Percentiles rank a stretch among this genome's conserved stretches.
Evolutionary conservation across 23 red algal species (phyloP).

Genomic region (Pyropia haitanensis): DNA sequence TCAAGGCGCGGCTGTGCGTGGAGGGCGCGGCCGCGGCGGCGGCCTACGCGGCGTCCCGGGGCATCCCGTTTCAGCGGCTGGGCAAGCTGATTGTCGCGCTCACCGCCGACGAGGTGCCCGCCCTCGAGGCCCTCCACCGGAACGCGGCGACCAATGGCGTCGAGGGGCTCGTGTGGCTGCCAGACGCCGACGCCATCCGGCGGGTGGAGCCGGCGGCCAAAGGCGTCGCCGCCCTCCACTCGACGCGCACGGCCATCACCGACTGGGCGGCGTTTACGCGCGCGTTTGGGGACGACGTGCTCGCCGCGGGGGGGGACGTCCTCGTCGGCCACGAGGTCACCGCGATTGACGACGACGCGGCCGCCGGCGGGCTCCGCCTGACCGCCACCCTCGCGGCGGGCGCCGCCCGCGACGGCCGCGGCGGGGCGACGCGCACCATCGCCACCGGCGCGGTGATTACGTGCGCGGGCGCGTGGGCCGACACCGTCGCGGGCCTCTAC

Average conservation of each 20-base stretch:
- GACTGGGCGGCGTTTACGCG: slow-evolving; percentile 48
- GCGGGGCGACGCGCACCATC: slow-evolving; percentile 1
- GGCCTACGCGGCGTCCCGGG: slow-evolving; percentile 20
- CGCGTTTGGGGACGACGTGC: slow-evolving; percentile 36
- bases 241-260: slow-evolving; percentile 63
- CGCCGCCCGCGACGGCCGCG: not conserved
- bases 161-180: slow-evolving; percentile 27
- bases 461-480: slow-evolving; percentile 49
- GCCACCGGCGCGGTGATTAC: slow-evolving; percentile 34
- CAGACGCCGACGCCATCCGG: slow-evolving; percentile 3
- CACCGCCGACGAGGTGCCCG: slow-evolving; percentile 34
- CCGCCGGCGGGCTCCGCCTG: slow-evolving; percentile 10
- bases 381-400: not conserved
- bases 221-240: slow-evolving; percentile 57
- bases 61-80: slow-evolving; percentile 44
- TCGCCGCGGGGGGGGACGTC: slow-evolving; percentile 14
- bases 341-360: slow-evolving; percentile 17
- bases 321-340: slow-evolving; percentile 13
- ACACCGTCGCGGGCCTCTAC: slow-evolving; percentile 19
- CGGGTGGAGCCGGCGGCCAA: slow-evolving; percentile 40
- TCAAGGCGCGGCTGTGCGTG: slow-evolving; percentile 70
- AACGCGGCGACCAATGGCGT: slow-evolving; percentile 59
- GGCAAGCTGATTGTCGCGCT: slow-evolving; percentile 85
- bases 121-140: slow-evolving; percentile 20
- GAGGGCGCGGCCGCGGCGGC: slow-evolving; percentile 50